Conservation (phyloP, 140 eudicot species). For the Senecio squalidus region DNA sequence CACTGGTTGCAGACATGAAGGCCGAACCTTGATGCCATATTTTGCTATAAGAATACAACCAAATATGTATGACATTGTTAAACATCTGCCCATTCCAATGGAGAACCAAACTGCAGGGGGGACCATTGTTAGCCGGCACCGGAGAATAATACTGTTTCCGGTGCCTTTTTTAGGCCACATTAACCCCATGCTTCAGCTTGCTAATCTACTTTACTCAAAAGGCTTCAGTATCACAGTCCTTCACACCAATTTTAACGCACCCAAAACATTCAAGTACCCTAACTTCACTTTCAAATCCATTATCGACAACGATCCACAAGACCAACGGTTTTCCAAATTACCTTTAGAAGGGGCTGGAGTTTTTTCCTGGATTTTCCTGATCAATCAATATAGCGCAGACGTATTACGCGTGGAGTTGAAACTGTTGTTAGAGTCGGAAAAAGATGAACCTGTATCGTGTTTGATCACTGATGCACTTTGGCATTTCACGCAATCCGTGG, state of each 20-base stretch:
- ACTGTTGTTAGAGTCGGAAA: slow-evolving; percentile 2
- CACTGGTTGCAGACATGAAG: too few species aligned
- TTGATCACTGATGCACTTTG: slow-evolving; percentile 40
- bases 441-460: slow-evolving; percentile 22
- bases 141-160: slow-evolving; percentile 30
- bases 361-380: background rate
- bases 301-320: background rate
- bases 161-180: slow-evolving; percentile 66
- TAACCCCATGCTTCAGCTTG: slow-evolving; percentile 70
- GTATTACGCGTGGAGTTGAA: slow-evolving; percentile 22
- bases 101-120: slow-evolving; percentile 18
- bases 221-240: slow-evolving; percentile 48
- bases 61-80: background rate
- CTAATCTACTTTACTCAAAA: slow-evolving; percentile 44
- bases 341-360: background rate
- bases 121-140: slow-evolving; percentile 2
- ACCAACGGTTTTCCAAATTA: background rate
- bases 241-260: slow-evolving; percentile 30
- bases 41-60: background rate
- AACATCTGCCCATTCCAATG: slow-evolving; percentile 4
- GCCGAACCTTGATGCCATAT: too few species aligned
- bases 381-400: slow-evolving; percentile 8
- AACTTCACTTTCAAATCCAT: slow-evolving; percentile 34
- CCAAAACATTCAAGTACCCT: slow-evolving; percentile 28
- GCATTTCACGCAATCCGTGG: slow-evolving; percentile 37